Percentiles rank a stretch among this genome's conserved stretches.
These are phyloP conservation scores for Ascochyta pisi DNA, from an alignment of 2,329 filamentous ascomycete species.

Conservation along the genomic window DNA sequence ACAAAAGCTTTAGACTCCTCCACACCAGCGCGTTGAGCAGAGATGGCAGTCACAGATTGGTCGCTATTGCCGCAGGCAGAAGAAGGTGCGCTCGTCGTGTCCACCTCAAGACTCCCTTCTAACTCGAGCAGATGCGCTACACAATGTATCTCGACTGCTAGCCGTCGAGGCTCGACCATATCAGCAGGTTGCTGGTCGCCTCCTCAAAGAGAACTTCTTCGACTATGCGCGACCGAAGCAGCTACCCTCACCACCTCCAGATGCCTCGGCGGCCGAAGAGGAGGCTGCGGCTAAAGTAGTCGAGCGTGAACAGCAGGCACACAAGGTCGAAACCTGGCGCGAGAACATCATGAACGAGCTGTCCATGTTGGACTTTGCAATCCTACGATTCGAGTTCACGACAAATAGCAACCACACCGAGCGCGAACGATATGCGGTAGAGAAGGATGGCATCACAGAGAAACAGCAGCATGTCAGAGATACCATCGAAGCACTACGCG, in stretches of 20 bases:
- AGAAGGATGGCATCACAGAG: constrained; percentile 78
- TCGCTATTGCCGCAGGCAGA: constrained; percentile 75
- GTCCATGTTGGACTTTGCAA: constrained; percentile 82
- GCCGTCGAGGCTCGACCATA: constrained; percentile 93
- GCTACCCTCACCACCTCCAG: constrained; percentile 71
- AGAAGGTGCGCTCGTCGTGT: constrained; percentile 55
- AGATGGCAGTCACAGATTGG: constrained; percentile 62
- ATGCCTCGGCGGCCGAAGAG: constrained; percentile 57
- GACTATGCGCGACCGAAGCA: constrained; percentile 63
- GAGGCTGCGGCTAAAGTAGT: constrained; percentile 54
- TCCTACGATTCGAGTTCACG: constrained; percentile 87
- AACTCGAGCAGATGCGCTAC: constrained; percentile 70
- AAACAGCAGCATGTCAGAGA: constrained; percentile 80
- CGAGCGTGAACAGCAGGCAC: constrained; percentile 58
- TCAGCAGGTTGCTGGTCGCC: constrained; percentile 82
- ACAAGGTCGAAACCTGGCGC: constrained; percentile 71
- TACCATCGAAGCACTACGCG: constrained; percentile 73
- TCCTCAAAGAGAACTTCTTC: constrained; percentile 72
- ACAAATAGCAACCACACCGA: constrained; percentile 82
- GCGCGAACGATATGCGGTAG: constrained; percentile 79
- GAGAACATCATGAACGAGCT: constrained; percentile 90
- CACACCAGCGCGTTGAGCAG: background rate
- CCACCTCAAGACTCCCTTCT: background rate
- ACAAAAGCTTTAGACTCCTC: background rate
- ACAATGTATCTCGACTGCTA: constrained; percentile 79